Evolutionary conservation across 371 early-diverging fungal genomes (phyloP).

Genomic region (Mucor circinelloides): DNA sequence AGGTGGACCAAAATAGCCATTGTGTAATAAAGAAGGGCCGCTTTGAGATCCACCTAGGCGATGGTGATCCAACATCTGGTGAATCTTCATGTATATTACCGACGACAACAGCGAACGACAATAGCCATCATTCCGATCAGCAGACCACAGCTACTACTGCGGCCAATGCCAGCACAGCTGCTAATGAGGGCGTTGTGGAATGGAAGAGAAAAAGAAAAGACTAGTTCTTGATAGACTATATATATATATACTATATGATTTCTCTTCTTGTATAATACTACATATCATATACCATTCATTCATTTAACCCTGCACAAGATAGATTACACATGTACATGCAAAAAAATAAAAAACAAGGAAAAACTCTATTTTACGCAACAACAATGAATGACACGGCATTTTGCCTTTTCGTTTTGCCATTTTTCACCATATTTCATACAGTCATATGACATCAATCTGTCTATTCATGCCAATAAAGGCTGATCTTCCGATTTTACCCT

Average conservation of each 20-base stretch:
- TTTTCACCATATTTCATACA: background rate
- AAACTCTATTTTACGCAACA: background rate
- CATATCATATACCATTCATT: background rate
- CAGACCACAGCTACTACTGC: background rate
- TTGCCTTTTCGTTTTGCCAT: background rate
- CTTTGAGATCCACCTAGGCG: slow-evolving; percentile 37
- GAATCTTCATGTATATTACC: background rate
- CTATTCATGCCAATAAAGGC: background rate
- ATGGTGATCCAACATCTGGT: slow-evolving; percentile 9
- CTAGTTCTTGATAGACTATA: background rate
- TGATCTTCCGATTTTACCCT: background rate
- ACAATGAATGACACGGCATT: background rate
- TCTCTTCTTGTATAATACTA: background rate
- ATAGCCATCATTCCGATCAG: background rate
- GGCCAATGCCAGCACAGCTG: background rate
- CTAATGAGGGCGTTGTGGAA: slow-evolving; percentile 13
- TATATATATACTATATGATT: background rate
- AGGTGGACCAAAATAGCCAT: slow-evolving; percentile 6
- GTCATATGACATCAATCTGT: slow-evolving; percentile 1
- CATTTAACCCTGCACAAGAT: no score
- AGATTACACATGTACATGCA: background rate
- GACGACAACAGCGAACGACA: background rate
- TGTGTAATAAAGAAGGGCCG: slow-evolving; percentile 44
- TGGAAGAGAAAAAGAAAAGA: slow-evolving; percentile 19
- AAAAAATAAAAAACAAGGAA: background rate